Evolutionary conservation across 2,329 filamentous ascomycete species (phyloP), one percentile per base, ranked within the genome.

Genomic region (Sporothrix brasiliensis): DNA sequence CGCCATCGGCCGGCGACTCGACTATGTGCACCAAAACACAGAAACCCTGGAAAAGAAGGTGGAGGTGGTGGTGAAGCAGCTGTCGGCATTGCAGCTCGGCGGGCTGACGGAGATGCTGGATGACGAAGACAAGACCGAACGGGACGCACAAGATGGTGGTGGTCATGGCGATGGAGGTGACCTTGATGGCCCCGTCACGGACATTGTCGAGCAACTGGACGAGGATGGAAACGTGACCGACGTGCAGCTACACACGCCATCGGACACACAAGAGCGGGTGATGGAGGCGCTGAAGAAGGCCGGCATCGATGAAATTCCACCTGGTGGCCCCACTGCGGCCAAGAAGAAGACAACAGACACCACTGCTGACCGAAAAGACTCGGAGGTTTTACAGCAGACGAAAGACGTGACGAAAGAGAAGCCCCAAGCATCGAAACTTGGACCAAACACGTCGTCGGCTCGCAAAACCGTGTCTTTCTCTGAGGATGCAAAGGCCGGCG

Each of bases 171-270:
- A 75, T 58, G 83, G 82, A 68, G 88, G 91, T 72, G 90, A 75
- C 72, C 88, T 89, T 14, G 89, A 89, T 19, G 82, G 93, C 67
- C 92, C 93, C 0, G 87, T 98, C 71, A 94, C 91, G 44, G 95
- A 98, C 76, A 98, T 99, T 74, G 84, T 93, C 69, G 95, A 99
- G 80, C 89, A 97, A 81, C 83, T 98, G 30, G 95, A 98, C 77
- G 94, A 97, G 10, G 88, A 97, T 13, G 95, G 90, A 70, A 95
- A 97, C 76, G 86, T 98, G 4, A 80, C 97, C 66, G 91, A 88
- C 0, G 88, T 86, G 75, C 86, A 83, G 69, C 81, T 91, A 41
- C 87, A 88, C 50, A 87, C 82, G n/a, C 91, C 93, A 0, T 90
- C 89, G 7, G 87, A 90, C 68, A 82, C 86, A 16, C 87, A 91